A percentile compares a stretch with the other conserved stretches of the same genome.
These are phyloP conservation scores for Malus hybrid DNA, from an alignment of 331 rosid genomes.

Conservation along the genomic window DNA sequence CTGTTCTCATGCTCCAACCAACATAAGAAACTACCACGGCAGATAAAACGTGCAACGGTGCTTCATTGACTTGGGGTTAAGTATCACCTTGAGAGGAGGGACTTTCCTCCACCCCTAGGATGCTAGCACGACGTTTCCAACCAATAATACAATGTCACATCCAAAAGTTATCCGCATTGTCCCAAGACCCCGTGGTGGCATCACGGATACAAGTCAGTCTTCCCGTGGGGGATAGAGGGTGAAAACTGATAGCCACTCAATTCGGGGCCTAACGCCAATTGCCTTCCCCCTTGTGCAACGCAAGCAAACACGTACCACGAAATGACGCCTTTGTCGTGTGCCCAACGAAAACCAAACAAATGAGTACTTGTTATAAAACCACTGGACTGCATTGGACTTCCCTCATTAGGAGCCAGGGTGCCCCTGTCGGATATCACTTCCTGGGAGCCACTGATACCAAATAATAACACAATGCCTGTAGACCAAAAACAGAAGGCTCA, in stretches of 20 bases:
- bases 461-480: constrained; percentile 11
- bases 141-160: too few species aligned
- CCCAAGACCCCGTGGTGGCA: too few species aligned
- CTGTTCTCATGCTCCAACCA: too few species aligned
- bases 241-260: neutral
- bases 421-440: constrained; percentile 2
- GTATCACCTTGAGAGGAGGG: too few species aligned
- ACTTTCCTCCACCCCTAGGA: too few species aligned
- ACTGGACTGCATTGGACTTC: neutral
- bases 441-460: constrained; percentile 38
- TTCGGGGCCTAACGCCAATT: neutral
- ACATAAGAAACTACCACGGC: too few species aligned
- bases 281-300: neutral
- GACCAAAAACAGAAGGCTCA: constrained; percentile 19
- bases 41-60: too few species aligned
- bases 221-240: too few species aligned
- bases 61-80: too few species aligned
- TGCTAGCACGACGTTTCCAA: too few species aligned
- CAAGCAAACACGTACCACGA: neutral
- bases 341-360: neutral
- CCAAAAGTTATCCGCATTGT: too few species aligned
- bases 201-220: too few species aligned
- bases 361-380: neutral
- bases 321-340: neutral
- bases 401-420: constrained; percentile 5